Percentiles rank a stretch among this genome's conserved stretches.
These are phyloP conservation scores for Onygena corvina DNA, from an alignment of 2,329 filamentous ascomycete genomes.

Conservation along the genomic window DNA sequence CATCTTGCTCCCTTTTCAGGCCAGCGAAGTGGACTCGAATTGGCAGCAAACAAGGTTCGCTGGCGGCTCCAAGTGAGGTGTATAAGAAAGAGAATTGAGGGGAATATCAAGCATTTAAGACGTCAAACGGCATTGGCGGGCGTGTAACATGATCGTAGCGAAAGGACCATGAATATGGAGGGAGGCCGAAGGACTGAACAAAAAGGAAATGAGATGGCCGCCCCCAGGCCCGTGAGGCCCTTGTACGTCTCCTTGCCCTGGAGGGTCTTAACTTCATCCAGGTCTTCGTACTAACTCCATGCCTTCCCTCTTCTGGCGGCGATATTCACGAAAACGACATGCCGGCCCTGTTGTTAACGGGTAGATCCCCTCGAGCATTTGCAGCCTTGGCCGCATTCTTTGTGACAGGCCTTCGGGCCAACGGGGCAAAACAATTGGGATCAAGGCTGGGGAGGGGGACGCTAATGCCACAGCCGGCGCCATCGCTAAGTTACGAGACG, in stretches of 20 bases:
- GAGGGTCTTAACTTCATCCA: not conserved
- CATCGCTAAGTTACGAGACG: constrained; percentile 1
- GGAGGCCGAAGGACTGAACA: not conserved
- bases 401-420: not conserved
- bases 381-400: not conserved
- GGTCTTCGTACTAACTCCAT: not conserved
- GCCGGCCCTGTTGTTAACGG: not conserved
- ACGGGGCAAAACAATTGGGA: not conserved
- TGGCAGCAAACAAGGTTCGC: constrained; percentile 1
- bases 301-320: not conserved
- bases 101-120: not conserved
- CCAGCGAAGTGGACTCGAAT: not conserved
- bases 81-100: not conserved
- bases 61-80: not conserved
- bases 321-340: not conserved
- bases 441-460: not conserved
- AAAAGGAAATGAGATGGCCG: not conserved
- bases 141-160: not conserved
- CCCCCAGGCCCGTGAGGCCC: not conserved
- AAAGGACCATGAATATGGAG: not conserved
- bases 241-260: not conserved
- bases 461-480: constrained; percentile 4
- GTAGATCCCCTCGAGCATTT: constrained; percentile 2
- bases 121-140: not conserved
- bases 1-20: not conserved